Conservation (phyloP, 1,139 yeast species). For the Yamadazyma buinensis region DNA sequence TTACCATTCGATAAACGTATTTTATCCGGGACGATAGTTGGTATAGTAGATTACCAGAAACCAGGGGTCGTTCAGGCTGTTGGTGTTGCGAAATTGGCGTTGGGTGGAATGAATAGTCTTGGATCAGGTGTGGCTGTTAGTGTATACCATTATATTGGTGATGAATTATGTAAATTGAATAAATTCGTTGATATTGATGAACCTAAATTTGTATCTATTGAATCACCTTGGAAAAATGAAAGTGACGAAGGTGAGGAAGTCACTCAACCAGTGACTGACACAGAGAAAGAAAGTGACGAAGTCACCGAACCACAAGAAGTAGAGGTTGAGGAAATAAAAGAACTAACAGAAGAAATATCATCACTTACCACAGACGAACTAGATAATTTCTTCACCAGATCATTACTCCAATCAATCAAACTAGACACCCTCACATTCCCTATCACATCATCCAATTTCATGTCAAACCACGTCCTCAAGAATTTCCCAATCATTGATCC, state of each 20-base stretch:
- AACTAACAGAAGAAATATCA: constrained; percentile 8
- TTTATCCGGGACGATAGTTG: constrained; percentile 58
- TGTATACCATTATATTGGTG: constrained; percentile 52
- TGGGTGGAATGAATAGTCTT: constrained; percentile 41
- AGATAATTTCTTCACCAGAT: constrained; percentile 71
- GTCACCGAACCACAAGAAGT: constrained; percentile 5
- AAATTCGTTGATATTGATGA: constrained; percentile 41
- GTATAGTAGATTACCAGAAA: constrained; percentile 55
- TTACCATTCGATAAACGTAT: constrained; percentile 64
- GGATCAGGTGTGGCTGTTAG: constrained; percentile 66
- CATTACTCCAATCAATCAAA: constrained; percentile 66
- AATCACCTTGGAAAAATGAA: constrained; percentile 19
- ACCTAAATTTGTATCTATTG: constrained; percentile 28
- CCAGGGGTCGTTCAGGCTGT: constrained; percentile 73
- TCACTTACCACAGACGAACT: constrained; percentile 59
- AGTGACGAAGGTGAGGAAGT: constrained; percentile 1
- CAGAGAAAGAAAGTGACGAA: constrained; percentile 8
- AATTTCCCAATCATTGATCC: constrained; percentile 63
- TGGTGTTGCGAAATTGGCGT: constrained; percentile 59
- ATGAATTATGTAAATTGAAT: constrained; percentile 47
- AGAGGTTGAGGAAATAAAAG: constrained; percentile 8
- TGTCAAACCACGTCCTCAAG: constrained; percentile 63
- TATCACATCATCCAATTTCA: constrained; percentile 66
- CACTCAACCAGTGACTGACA: constrained; percentile 6
- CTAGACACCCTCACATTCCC: constrained; percentile 58